A percentile compares a stretch with the other conserved stretches of the same genome.
phyloP scores from a whole-genome alignment of 106 monocot species.

The Xerophyta viscosa region DNA sequence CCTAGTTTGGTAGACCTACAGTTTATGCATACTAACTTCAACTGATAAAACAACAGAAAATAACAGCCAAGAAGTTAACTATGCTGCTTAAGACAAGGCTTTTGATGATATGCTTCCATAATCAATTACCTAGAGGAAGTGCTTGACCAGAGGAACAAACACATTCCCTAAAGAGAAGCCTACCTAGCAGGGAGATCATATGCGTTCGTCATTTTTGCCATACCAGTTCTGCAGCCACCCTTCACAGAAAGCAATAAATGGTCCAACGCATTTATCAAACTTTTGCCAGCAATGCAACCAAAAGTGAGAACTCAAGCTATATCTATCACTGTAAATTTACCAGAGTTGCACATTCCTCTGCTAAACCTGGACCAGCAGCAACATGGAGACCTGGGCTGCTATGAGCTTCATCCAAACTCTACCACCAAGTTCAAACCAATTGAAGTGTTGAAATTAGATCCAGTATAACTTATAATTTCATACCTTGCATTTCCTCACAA shows the following conservation, averaged over 20 bases:
- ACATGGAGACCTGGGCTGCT: constrained; percentile 94
- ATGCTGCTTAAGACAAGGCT: no score
- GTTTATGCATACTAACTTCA: no score
- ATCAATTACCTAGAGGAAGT: no score
- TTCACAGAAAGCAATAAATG: constrained; percentile 13
- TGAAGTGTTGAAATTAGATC: no score
- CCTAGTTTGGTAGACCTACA: no score
- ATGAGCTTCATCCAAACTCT: constrained; percentile 97
- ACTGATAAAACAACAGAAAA: no score
- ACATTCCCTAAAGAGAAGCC: constrained; percentile 1
- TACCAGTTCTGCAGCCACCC: constrained; percentile 97
- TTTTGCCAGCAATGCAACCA: neutral
- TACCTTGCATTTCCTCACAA: no score
- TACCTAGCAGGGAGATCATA: constrained; percentile 98
- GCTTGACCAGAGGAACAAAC: no score
- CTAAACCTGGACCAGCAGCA: constrained; percentile 87
- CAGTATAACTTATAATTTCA: no score
- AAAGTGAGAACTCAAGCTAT: neutral
- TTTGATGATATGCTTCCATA: no score
- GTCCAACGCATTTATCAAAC: neutral
- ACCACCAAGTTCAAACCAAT: constrained; percentile 14
- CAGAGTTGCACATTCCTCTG: constrained; percentile 89
- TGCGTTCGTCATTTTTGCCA: constrained; percentile 98
- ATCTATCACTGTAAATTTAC: constrained; percentile 20
- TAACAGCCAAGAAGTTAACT: no score